Conservation (phyloP, 2,329 filamentous ascomycete species). For the Talaromyces atroroseus region DNA sequence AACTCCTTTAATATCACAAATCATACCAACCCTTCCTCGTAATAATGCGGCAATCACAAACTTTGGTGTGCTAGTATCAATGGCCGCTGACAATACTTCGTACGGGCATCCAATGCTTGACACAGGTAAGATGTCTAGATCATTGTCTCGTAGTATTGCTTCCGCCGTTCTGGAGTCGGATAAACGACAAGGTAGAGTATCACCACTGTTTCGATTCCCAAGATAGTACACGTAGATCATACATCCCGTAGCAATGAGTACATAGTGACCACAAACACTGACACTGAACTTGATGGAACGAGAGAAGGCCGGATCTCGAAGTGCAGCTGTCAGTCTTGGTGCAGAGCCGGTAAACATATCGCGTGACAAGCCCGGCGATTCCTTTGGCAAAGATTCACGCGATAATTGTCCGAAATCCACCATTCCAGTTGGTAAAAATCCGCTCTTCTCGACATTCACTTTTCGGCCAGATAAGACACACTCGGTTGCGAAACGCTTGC, state of each 20-base stretch:
- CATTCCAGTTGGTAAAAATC: constrained; percentile 36
- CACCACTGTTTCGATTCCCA: constrained; percentile 16
- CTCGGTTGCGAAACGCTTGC: constrained; percentile 45
- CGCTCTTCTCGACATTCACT: constrained; percentile 23
- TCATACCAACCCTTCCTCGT: constrained; percentile 55
- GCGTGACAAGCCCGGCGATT: constrained; percentile 11
- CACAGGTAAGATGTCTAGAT: constrained; percentile 39
- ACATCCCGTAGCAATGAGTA: constrained; percentile 51
- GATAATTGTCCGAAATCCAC: constrained; percentile 24
- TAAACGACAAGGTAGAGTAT: constrained; percentile 4
- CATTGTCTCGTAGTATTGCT: constrained; percentile 22
- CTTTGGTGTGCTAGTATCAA: constrained; percentile 55
- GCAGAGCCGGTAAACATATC: constrained; percentile 15
- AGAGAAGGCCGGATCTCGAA: constrained; percentile 14
- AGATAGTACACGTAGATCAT: constrained; percentile 55
- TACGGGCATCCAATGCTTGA: constrained; percentile 54
- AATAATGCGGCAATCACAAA: constrained; percentile 56
- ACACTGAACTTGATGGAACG: constrained; percentile 43
- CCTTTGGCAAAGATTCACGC: constrained; percentile 13
- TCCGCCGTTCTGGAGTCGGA: constrained; percentile 12
- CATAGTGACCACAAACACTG: constrained; percentile 55
- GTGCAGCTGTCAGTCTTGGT: constrained; percentile 21
- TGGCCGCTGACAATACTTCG: constrained; percentile 54
- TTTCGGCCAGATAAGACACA: constrained; percentile 41
- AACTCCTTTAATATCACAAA: constrained; percentile 48